Conservation (phyloP, 441 rosid species). For the Kokia cookei region DNA sequence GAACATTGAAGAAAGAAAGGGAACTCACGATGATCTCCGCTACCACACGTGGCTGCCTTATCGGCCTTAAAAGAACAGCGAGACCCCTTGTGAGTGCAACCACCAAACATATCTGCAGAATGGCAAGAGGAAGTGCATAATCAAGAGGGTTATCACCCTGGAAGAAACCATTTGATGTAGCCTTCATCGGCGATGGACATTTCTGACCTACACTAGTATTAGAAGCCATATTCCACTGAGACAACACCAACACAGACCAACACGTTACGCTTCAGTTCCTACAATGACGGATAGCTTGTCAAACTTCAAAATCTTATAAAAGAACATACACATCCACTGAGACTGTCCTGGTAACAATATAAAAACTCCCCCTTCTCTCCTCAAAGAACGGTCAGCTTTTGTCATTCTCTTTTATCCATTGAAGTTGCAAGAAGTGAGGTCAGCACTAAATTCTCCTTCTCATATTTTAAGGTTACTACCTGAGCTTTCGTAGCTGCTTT, state of each 20-base stretch:
- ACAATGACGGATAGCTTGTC: not conserved
- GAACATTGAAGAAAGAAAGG: not conserved
- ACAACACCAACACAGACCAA: not conserved
- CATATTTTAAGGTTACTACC: not conserved
- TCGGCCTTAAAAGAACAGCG: slow-evolving; percentile 47
- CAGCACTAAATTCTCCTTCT: not conserved
- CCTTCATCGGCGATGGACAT: slow-evolving; percentile 44
- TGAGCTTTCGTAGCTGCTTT: not conserved
- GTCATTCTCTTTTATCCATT: not conserved
- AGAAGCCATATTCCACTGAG: slow-evolving; percentile 17
- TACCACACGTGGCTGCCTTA: slow-evolving; percentile 59
- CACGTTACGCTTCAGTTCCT: not conserved
- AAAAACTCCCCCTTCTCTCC: not conserved
- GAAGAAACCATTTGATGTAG: slow-evolving; percentile 58
- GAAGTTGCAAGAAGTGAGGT: not conserved
- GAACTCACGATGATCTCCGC: slow-evolving; percentile 58
- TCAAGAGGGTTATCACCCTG: slow-evolving; percentile 56
- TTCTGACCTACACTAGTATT: slow-evolving; percentile 19
- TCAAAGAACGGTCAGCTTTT: not conserved
- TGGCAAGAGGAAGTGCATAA: slow-evolving; percentile 53
- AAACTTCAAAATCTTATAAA: not conserved
- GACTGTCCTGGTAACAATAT: not conserved
- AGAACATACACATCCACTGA: not conserved
- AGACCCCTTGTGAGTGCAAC: slow-evolving; percentile 43
- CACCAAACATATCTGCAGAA: slow-evolving; percentile 51